phyloP scores from a whole-genome alignment of 148 eudicot genomes.

The Silene conica region DNA sequence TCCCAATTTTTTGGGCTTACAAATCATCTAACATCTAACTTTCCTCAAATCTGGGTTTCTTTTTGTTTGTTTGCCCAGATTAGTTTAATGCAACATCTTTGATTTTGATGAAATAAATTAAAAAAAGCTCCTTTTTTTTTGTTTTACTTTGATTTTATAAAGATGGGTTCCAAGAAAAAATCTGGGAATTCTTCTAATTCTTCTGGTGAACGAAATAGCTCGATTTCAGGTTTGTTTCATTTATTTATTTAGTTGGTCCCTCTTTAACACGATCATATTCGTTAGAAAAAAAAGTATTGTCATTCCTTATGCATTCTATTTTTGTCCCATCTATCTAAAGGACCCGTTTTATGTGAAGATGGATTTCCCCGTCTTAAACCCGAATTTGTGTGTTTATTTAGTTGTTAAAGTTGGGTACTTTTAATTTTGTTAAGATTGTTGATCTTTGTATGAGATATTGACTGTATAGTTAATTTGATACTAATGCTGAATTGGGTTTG shows the following conservation, averaged over 20 bases:
- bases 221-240: constrained; percentile 28
- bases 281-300: too few species aligned
- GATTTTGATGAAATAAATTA: neutral
- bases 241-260: neutral
- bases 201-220: constrained; percentile 22
- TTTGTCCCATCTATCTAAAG: too few species aligned
- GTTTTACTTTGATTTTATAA: neutral
- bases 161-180: constrained; percentile 39
- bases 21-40: neutral
- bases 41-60: constrained; percentile 6
- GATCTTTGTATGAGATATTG: neutral
- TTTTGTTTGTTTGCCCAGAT: constrained; percentile 6
- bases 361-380: too few species aligned
- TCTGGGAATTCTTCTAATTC: constrained; percentile 23
- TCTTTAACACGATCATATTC: too few species aligned
- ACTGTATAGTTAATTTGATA: neutral
- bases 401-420: neutral
- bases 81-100: neutral
- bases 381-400: neutral
- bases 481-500: neutral
- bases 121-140: neutral
- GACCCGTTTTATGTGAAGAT: too few species aligned
- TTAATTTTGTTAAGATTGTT: neutral
- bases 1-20: neutral
- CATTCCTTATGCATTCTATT: too few species aligned